Base-by-base conservation (phyloP, 306 rosid species). In the Luffa aegyptiaca region DNA sequence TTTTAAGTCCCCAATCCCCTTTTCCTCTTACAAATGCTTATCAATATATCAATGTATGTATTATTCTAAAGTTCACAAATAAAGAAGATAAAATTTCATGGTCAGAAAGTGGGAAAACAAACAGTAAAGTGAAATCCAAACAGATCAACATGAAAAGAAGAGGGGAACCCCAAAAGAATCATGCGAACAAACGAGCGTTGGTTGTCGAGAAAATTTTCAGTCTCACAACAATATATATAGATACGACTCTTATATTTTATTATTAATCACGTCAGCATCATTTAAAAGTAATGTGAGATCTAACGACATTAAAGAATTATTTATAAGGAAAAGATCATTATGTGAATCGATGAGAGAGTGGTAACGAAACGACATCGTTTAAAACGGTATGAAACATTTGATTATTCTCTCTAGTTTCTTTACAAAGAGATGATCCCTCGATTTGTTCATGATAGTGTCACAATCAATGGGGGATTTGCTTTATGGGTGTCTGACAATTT, bases 51-150 rank as follows among this genome's bases (percentile, higher is more conserved):
- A 35, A 62, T 62, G 69, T 35, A 62, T 62, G 69, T 35, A 12
- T 9, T 11, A 11, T 11, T 31, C 41, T 2, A 61, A 61, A 31
- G 42, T 11, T 62, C 0, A 64, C 10, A 6, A 16, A 64, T 0
- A 64, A 62, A 63, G 4, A 14, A 64, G 13, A 36, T 64, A 36
- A 37, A 8, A 36, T 35, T 65, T 36, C 10, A 26, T 37, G 37
- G 16, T 68, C 21, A 66, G 6, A 84, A 61, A 78, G 80, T 57
- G 78, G 66, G 75, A 59, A 59, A 71, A 57, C 58, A 45, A 71
- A 73, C 74, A 36, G 42, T 61, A 61, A 63, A 70, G 81, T 48
- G 85, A 68, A 53, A 53, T 70, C 82, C 70, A 65, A 37, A 20
- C 3, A 20, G 1, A 70, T 70, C 56, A 36, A 64, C 71, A 2